Evolutionary conservation across 2,329 filamentous ascomycete genomes (phyloP).

Genomic region (Penicillium griseofulvum): DNA sequence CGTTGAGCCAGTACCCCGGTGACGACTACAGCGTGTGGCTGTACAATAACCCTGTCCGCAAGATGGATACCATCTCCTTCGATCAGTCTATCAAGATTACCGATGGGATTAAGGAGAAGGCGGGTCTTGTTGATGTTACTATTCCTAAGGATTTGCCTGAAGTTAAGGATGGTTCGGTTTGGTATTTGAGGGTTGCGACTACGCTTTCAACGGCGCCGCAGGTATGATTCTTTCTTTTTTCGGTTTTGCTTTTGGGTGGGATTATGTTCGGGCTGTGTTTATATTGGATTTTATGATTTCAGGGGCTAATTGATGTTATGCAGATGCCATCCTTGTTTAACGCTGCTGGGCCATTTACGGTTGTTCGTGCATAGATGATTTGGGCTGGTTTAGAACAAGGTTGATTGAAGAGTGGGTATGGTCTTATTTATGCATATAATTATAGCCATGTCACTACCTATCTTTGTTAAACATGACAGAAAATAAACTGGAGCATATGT

Average conservation of each 20-base stretch:
- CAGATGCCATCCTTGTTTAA: conserved; percentile 32
- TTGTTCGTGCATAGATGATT: conserved; percentile 14
- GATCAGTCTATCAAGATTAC: conserved; percentile 22
- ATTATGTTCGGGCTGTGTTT: not conserved
- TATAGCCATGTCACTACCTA: not conserved
- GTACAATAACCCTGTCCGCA: conserved; percentile 32
- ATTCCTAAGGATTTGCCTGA: conserved; percentile 26
- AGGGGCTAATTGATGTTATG: not conserved
- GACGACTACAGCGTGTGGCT: conserved; percentile 28
- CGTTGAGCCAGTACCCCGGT: conserved; percentile 20
- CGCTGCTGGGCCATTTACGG: conserved; percentile 28
- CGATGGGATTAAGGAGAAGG: conserved; percentile 16
- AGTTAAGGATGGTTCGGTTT: conserved; percentile 26
- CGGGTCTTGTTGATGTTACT: conserved; percentile 22
- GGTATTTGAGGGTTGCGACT: conserved; percentile 30
- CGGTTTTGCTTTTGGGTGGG: not conserved
- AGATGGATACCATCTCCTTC: conserved; percentile 20
- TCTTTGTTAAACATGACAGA: not conserved
- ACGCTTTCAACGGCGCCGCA: conserved; percentile 27
- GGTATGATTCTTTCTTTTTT: conserved; percentile 19
- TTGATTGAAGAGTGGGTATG: not conserved
- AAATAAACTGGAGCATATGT: not conserved
- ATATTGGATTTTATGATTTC: not conserved
- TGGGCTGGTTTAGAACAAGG: not conserved
- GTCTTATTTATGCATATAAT: not conserved